phyloP scores from a whole-genome alignment of 805 yeast genomes.

The Cyberlindnera maritima region DNA sequence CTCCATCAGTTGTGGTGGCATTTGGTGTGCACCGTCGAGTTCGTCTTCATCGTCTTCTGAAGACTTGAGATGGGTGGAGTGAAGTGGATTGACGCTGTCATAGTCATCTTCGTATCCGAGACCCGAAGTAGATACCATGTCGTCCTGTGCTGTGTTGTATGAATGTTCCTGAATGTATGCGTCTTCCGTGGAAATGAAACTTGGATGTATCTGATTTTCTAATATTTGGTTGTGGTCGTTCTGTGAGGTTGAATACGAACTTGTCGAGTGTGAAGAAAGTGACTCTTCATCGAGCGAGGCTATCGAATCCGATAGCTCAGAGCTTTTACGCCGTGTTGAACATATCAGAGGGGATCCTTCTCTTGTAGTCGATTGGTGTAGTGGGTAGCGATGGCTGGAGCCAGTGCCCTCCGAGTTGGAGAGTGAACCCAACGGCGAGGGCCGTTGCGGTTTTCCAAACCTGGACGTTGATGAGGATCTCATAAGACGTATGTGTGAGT shows the following conservation, averaged over 20 bases:
- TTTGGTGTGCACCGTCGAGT: slow-evolving; percentile 13
- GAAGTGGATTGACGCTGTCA: neutral
- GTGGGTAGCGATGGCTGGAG: neutral
- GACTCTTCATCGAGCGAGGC: neutral
- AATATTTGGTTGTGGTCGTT: neutral
- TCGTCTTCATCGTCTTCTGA: slow-evolving; percentile 9
- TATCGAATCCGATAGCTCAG: neutral
- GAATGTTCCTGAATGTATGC: neutral
- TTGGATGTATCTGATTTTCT: neutral
- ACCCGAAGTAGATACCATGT: neutral
- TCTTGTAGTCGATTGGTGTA: neutral
- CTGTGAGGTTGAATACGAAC: neutral
- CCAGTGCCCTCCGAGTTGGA: neutral
- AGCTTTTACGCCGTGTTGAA: neutral
- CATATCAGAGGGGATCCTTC: neutral
- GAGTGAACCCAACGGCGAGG: slow-evolving; percentile 16
- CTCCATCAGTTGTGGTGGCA: slow-evolving; percentile 56
- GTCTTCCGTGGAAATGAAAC: neutral
- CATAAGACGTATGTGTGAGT: neutral
- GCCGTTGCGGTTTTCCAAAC: slow-evolving; percentile 16
- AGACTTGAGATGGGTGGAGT: neutral
- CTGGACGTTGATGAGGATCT: slow-evolving; percentile 1
- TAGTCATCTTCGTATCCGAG: neutral
- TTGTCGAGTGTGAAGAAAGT: neutral
- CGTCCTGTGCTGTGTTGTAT: neutral